Evolutionary conservation across 2,329 filamentous ascomycete species (phyloP).

Genomic region (Penicillium sp.): DNA sequence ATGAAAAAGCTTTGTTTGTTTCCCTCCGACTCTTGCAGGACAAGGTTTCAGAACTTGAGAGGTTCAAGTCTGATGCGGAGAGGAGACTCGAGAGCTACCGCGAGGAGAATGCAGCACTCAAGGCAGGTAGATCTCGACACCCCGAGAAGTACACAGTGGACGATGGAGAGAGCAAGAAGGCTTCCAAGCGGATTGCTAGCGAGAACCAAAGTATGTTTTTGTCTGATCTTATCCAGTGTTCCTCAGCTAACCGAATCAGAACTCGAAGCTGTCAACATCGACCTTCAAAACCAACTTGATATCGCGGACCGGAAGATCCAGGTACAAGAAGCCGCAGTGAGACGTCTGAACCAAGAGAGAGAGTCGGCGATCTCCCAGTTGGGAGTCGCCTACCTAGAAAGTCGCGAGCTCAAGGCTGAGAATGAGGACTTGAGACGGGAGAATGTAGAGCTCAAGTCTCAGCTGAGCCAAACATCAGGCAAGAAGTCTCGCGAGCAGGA

Average conservation of each 20-base stretch:
- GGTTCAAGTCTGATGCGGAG: constrained; percentile 54
- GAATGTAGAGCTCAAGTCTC: constrained; percentile 40
- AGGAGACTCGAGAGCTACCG: constrained; percentile 53
- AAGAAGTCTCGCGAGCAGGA: constrained; percentile 30
- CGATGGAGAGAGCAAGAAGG: constrained; percentile 44
- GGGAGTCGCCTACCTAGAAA: constrained; percentile 56
- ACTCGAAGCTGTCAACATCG: constrained; percentile 55
- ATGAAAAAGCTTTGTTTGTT: constrained; percentile 65
- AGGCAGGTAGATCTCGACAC: constrained; percentile 41
- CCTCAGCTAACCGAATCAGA: constrained; percentile 24
- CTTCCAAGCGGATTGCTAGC: constrained; percentile 28
- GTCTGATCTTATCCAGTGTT: constrained; percentile 19
- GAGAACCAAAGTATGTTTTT: constrained; percentile 42
- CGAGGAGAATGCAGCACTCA: constrained; percentile 53
- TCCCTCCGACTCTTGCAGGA: constrained; percentile 60
- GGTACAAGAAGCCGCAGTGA: constrained; percentile 55
- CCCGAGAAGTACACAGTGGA: constrained; percentile 45
- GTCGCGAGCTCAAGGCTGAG: constrained; percentile 46
- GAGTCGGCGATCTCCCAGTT: constrained; percentile 60
- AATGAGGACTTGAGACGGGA: constrained; percentile 41
- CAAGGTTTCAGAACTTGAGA: constrained; percentile 58
- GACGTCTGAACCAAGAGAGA: constrained; percentile 57
- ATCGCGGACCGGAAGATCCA: constrained; percentile 57
- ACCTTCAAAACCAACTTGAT: constrained; percentile 57
- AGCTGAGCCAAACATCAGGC: constrained; percentile 29